Evolutionary conservation across 2,329 filamentous ascomycete genomes (phyloP).

Genomic region (Chaetomiaceae sp.): DNA sequence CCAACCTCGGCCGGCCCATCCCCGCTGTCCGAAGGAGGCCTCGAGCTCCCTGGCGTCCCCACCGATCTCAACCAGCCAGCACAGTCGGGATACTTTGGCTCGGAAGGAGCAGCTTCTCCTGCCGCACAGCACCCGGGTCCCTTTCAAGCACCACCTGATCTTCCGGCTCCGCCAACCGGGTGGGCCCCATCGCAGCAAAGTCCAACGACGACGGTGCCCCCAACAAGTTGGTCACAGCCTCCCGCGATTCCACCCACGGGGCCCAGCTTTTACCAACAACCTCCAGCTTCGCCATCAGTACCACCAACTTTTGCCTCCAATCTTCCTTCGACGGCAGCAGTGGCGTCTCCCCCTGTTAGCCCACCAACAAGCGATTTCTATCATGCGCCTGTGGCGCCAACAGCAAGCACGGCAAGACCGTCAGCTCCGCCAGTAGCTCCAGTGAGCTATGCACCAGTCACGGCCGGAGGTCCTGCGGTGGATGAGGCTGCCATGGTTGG

Average conservation of each 20-base stretch:
- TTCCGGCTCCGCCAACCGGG: conserved; percentile 23
- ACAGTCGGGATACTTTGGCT: conserved; percentile 23
- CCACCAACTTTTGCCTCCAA: conserved; percentile 29
- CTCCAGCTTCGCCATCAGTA: conserved; percentile 23
- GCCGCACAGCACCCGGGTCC: conserved; percentile 28
- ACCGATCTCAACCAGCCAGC: conserved; percentile 20
- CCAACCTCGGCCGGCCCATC: conserved; percentile 34
- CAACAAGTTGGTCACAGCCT: conserved; percentile 21
- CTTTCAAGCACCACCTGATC: conserved; percentile 29
- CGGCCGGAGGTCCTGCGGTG: conserved; percentile 24
- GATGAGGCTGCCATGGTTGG: conserved; percentile 69
- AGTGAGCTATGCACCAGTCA: conserved; percentile 20
- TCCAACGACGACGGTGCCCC: conserved; percentile 19
- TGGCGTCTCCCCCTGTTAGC: conserved; percentile 29
- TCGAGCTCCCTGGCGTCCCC: conserved; percentile 30
- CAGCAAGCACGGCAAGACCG: conserved; percentile 19
- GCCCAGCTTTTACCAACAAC: conserved; percentile 16
- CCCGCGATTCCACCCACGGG: conserved; percentile 10
- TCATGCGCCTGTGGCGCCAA: conserved; percentile 23
- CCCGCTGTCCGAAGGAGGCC: conserved; percentile 25
- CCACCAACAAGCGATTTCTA: conserved; percentile 23
- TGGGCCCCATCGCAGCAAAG: conserved; percentile 25
- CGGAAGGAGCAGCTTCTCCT: conserved; percentile 29
- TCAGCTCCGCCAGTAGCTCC: conserved; percentile 22
- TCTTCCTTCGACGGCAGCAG: conserved; percentile 26